phyloP scores from a whole-genome alignment of 2,329 filamentous ascomycete species.

The Colletotrichum cereale region DNA sequence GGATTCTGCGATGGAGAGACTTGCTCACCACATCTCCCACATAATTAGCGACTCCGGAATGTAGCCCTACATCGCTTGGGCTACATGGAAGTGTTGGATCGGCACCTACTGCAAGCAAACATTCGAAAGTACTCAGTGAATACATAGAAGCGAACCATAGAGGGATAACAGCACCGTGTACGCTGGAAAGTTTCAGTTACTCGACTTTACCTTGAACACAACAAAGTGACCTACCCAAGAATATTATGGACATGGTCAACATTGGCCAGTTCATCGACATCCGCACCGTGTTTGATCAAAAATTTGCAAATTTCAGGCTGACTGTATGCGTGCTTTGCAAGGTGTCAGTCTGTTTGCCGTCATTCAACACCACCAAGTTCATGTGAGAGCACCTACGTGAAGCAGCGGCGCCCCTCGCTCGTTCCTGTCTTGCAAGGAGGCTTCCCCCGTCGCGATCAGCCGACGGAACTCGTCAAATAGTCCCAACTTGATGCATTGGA shows the following conservation, averaged over 20 bases:
- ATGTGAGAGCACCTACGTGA: neutral
- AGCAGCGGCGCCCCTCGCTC: neutral
- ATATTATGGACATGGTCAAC: neutral
- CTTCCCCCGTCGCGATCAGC: neutral
- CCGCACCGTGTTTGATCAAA: neutral
- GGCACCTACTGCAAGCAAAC: neutral
- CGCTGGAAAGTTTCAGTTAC: neutral
- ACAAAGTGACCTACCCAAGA: neutral
- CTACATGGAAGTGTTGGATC: neutral
- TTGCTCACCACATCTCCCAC: neutral
- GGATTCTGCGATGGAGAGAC: neutral
- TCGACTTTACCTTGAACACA: neutral
- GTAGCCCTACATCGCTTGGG: too few relatives aligned
- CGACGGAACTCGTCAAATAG: neutral
- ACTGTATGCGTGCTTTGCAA: neutral
- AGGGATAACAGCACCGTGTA: too few relatives aligned
- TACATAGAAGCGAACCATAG: neutral
- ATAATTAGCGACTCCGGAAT: neutral
- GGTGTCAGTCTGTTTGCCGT: neutral
- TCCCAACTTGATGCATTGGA: neutral
- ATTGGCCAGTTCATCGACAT: neutral
- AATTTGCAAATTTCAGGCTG: neutral
- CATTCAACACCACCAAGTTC: neutral
- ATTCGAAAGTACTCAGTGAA: neutral
- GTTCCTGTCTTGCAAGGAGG: slow-evolving; percentile 7